Conservation (phyloP, 257 asterid genomes). For the Parsonsia alboflavescens region DNA sequence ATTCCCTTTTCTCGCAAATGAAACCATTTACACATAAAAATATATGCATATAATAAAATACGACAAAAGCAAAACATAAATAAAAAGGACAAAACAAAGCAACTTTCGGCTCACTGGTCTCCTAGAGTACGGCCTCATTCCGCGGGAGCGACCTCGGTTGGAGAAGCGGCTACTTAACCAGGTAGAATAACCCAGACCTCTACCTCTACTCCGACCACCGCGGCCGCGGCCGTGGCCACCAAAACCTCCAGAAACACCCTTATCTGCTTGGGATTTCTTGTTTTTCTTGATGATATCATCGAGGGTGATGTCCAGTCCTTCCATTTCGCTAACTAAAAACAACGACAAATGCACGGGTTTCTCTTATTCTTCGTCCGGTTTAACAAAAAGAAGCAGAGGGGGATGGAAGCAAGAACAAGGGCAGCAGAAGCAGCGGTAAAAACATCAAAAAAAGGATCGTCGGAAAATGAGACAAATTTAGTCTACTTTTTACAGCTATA, state of each 20-base stretch:
- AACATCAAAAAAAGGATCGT: too few species aligned
- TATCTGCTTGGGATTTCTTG: slow-evolving; percentile 6
- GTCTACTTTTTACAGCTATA: not conserved
- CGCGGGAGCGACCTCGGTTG: not conserved
- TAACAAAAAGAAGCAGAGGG: not conserved
- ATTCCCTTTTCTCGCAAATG: slow-evolving; percentile 10
- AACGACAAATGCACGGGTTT: not conserved
- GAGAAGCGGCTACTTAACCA: slow-evolving; percentile 1
- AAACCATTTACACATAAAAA: slow-evolving; percentile 2
- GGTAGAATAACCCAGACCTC: slow-evolving; percentile 9
- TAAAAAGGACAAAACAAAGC: too few species aligned
- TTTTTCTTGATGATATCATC: slow-evolving; percentile 36
- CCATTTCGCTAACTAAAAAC: slow-evolving; percentile 1
- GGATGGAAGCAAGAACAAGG: not conserved
- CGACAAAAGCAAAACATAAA: not conserved
- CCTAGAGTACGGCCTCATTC: slow-evolving; percentile 1
- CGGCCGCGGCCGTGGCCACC: not conserved
- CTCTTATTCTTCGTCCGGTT: not conserved
- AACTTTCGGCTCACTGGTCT: not conserved
- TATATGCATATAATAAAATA: too few species aligned
- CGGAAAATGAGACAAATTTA: not conserved
- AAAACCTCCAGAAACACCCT: not conserved
- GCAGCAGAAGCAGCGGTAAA: too few species aligned
- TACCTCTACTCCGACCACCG: slow-evolving; percentile 14
- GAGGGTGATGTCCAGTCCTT: slow-evolving; percentile 37